A percentile compares a stretch with the other conserved stretches of the same genome.
These are phyloP conservation scores for Malus asiatica DNA, from an alignment of 306 rosid genomes.

Conservation along the genomic window DNA sequence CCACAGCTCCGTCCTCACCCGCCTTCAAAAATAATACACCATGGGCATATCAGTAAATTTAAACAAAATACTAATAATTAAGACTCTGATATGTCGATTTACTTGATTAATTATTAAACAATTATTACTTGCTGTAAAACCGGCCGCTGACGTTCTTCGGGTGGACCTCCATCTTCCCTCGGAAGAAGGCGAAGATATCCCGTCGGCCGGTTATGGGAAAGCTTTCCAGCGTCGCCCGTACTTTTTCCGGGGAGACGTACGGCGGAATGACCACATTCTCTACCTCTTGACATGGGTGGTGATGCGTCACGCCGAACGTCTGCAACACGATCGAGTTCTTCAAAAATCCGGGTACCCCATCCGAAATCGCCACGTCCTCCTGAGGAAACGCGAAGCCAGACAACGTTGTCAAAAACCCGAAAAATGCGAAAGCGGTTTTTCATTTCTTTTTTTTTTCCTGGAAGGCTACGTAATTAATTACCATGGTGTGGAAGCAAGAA, in stretches of 20 bases:
- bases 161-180: constrained; percentile 94
- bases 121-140: constrained; percentile 84
- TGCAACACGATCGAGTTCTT: constrained; percentile 75
- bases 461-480: neutral
- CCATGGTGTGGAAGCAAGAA: constrained; percentile 89
- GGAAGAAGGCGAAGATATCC: constrained; percentile 78
- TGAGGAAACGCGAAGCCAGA: constrained; percentile 4
- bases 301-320: constrained; percentile 64
- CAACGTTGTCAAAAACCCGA: neutral
- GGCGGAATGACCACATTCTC: constrained; percentile 91
- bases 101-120: neutral
- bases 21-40: constrained; percentile 24
- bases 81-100: neutral
- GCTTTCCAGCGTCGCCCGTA: constrained; percentile 31
- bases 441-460: neutral
- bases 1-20: constrained; percentile 75
- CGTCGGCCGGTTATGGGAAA: constrained; percentile 45
- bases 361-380: constrained; percentile 78
- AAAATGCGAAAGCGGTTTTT: neutral
- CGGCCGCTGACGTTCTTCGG: constrained; percentile 91
- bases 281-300: constrained; percentile 81
- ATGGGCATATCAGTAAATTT: constrained; percentile 17
- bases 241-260: constrained; percentile 54
- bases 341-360: constrained; percentile 67
- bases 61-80: neutral